Evolutionary conservation across 2,329 filamentous ascomycete genomes (phyloP).

Genomic region (Trichoderma breve): DNA sequence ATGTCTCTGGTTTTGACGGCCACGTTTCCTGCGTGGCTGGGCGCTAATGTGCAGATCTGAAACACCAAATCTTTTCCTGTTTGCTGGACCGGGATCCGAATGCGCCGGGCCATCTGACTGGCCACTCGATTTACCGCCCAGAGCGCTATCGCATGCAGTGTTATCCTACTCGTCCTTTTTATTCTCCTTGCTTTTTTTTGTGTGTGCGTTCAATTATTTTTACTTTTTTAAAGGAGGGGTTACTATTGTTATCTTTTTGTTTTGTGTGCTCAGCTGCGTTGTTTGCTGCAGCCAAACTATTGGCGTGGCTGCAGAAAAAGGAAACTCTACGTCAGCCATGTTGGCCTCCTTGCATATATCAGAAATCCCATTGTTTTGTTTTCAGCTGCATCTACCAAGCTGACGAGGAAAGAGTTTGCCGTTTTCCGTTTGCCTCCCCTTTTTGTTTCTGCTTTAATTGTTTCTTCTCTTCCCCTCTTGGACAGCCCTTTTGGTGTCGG

Average conservation of each 20-base stretch:
- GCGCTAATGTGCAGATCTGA: constrained; percentile 18
- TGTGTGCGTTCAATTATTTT: not conserved
- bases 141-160: not conserved
- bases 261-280: not conserved
- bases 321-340: not conserved
- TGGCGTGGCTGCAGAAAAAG: constrained; percentile 11
- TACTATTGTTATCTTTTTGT: not conserved
- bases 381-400: not conserved
- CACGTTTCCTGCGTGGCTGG: constrained; percentile 13
- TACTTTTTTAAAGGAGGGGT: not conserved
- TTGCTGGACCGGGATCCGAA: constrained; percentile 2
- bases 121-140: not conserved
- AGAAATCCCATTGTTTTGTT: not conserved
- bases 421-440: not conserved
- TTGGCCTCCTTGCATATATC: constrained; percentile 2
- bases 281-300: constrained; percentile 7
- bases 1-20: not conserved
- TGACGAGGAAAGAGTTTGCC: not conserved
- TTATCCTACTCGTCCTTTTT: not conserved
- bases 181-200: not conserved
- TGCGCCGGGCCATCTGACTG: not conserved
- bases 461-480: not conserved
- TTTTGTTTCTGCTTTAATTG: not conserved
- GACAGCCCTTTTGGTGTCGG: not conserved
- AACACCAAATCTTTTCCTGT: not conserved